Percentiles rank a stretch among this genome's conserved stretches.
These are phyloP conservation scores for Rhodomyrtus tomentosa DNA, from an alignment of 345 rosid species.

Conservation along the genomic window DNA sequence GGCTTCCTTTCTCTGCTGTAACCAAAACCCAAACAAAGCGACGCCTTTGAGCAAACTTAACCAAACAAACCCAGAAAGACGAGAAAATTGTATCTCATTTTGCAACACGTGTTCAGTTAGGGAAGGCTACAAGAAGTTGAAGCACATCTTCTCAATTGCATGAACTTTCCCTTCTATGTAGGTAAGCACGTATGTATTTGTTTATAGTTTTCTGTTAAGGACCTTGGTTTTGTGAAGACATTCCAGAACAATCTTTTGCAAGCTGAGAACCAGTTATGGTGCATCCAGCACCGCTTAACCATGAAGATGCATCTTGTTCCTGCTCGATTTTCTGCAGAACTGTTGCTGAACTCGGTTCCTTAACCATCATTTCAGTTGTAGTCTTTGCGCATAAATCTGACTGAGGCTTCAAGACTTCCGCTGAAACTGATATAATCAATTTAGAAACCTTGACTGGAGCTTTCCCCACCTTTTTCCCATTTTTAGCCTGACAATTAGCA, in stretches of 20 bases:
- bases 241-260: constrained; percentile 8
- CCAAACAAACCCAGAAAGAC: background rate
- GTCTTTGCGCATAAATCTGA: constrained; percentile 6
- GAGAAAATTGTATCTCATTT: background rate
- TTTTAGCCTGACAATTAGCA: constrained; percentile 31
- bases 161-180: background rate
- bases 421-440: constrained; percentile 25
- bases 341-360: constrained; percentile 4
- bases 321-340: background rate
- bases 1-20: constrained; percentile 16
- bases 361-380: background rate
- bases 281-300: background rate
- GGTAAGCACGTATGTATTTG: no score
- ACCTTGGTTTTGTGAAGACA: constrained; percentile 5
- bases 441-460: constrained; percentile 21
- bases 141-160: background rate
- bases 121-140: background rate
- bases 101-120: background rate
- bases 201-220: constrained; percentile 20
- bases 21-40: background rate
- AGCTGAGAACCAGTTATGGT: background rate
- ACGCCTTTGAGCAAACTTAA: background rate
- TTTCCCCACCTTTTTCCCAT: constrained; percentile 29
- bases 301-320: constrained; percentile 11
- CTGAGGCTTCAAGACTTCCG: constrained; percentile 7